Percentiles rank a stretch among this genome's conserved stretches.
Conservation (phyloP, 257 asterid genomes). For the Solanum infundibuliforme region DNA sequence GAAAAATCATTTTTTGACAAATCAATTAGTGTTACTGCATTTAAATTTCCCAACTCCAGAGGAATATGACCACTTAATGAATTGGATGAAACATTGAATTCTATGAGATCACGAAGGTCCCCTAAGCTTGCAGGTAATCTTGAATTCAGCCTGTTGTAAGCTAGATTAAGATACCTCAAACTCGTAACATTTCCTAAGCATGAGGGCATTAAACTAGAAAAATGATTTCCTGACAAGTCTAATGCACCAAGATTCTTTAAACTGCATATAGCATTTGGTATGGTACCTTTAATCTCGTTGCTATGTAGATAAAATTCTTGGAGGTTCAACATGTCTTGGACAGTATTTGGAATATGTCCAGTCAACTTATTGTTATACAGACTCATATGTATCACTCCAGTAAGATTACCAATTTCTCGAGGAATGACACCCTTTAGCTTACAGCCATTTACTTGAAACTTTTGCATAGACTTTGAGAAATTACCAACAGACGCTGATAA, state of each 20-base stretch:
- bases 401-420: no score
- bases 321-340: not conserved
- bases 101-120: not conserved
- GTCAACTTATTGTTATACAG: no score
- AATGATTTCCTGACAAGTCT: not conserved
- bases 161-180: not conserved
- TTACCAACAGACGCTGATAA: not conserved
- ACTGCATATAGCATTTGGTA: not conserved
- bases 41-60: not conserved
- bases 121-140: not conserved
- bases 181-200: not conserved
- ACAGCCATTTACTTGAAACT: rapidly evolving
- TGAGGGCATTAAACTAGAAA: not conserved
- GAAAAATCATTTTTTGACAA: not conserved
- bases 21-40: not conserved
- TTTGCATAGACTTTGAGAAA: not conserved
- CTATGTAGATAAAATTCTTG: not conserved
- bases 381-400: no score
- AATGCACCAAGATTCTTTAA: not conserved
- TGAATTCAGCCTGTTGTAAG: not conserved
- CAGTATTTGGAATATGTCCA: no score
- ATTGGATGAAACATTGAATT: not conserved
- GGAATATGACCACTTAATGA: not conserved
- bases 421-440: no score
- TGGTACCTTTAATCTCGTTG: no score